Base-by-base conservation (phyloP, 73 alveolate genomes). In the Durusdinium trenchii region DNA sequence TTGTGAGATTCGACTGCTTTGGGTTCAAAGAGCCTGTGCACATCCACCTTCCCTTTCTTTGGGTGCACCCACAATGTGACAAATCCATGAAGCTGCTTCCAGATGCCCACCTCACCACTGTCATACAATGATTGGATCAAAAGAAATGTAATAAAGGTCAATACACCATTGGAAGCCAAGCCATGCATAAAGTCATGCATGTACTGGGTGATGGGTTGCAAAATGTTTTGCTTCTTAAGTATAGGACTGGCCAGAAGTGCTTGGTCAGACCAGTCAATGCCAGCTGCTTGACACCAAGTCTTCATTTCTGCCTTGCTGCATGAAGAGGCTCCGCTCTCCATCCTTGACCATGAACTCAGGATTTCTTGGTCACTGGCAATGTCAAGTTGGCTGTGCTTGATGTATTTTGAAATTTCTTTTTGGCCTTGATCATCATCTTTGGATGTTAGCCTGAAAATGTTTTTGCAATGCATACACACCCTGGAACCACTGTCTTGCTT, bases 401-500 rank as follows among this genome's bases (percentile, higher is more conserved):
- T 84, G 78, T 10, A 28, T 45, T 42, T 42, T 5, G 73, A 26
- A 30, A 82, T 46, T n/a, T 45, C 38, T 35, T 6, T 36, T 16
- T 36, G 52, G 6, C 69, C 95, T 43, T 86, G 82, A 1, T 28
- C 69, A 61, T 43, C 69, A 12, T 36, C 46, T 20, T 47, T 47
- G n/a, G 82, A 54, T 36, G 52, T 3, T 36, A 57, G 12, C 61
- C 38, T 20, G 60, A 86, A 86, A 54, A 86, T n/a, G 61, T 86
- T 86, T 43, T 57, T 52, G 81, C 95, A 86, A 7, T 23, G 50
- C 94, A 84, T 84, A 78, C 94, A 84, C 28, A 84, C 94, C 38
- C 94, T 3, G 54, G 62, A 38, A 12, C 95, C 95, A 40, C 82
- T 43, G 60, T 86, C 95, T 26, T 86, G 95, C 46, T 61, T n/a